Base-by-base conservation (phyloP, 2,329 filamentous ascomycete genomes). In the Microsporum canis region DNA sequence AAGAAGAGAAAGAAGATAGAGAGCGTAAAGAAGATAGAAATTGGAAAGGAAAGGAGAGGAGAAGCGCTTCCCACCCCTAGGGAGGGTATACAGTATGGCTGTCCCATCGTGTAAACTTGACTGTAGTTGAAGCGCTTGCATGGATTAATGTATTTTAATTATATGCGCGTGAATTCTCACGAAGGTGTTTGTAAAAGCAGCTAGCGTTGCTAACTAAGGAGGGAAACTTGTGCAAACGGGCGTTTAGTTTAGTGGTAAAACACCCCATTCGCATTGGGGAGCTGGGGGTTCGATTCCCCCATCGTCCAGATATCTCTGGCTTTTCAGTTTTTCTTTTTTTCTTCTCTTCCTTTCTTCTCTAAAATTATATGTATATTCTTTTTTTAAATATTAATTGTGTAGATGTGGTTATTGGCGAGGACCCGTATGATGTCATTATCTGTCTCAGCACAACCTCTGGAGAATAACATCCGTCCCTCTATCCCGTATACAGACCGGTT, bases 241-340 rank as follows among this genome's bases (percentile, higher is more conserved):
- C 51, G 51, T 55, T 55, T 55, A 55, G 51, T 55, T 55, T 55
- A 55, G 51, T 55, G 51, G 51, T 55, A 55, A 55, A 55, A 55
- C 51, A 55, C 51, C 51, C 51, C 51, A 55, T 55, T 55, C 51
- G 51, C 51, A 55, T 55, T 55, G 51, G 51, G 51, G 51, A 55
- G 51, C 51, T 55, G 51, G 51, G 51, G 51, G 51, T 55, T 55
- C 51, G 51, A 55, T 55, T 55, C 51, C 51, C 51, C 51, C 51
- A 55, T 55, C 51, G 51, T 55, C 51, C 51, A 55, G 31, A 31
- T 27, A 34, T 14, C 5, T 10, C 12, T 2, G 29, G 29, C 49
- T 53, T 51, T 33, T 12, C 31, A 10, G 10, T 12, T 51, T 10
- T 6, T 51, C 27, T n/a, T 33, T 51, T 51, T 14, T 51, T 51